These are phyloP conservation scores for Xanthoconium separans DNA, from an alignment of 1,284 basidiomycete species.

Conservation along the genomic window DNA sequence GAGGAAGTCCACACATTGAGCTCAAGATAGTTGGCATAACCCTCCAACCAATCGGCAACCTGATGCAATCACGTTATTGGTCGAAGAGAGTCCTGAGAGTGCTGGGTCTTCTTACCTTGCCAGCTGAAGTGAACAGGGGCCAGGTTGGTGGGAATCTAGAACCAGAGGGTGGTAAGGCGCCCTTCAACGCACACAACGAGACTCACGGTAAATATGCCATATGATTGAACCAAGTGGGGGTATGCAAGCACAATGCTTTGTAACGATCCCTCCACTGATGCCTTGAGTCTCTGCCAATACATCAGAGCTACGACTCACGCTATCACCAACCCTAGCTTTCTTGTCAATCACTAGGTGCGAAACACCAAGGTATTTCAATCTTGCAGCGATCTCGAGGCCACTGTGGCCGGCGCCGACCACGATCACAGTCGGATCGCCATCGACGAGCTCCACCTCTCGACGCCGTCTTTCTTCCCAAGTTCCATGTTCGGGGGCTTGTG, in stretches of 20 bases:
- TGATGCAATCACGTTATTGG: constrained; percentile 10
- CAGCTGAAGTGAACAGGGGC: constrained; percentile 39
- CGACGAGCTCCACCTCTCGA: constrained; percentile 22
- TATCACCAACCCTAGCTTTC: constrained; percentile 36
- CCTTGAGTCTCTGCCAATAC: neutral
- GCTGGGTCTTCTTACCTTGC: constrained; percentile 26
- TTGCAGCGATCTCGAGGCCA: constrained; percentile 38
- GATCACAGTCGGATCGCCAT: constrained; percentile 31
- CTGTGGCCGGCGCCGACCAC: constrained; percentile 38
- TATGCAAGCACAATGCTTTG: constrained; percentile 31
- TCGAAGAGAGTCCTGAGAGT: neutral
- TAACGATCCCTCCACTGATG: constrained; percentile 34
- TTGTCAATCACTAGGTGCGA: constrained; percentile 38
- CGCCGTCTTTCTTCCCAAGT: constrained; percentile 29
- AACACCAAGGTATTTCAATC: constrained; percentile 38
- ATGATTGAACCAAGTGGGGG: constrained; percentile 27
- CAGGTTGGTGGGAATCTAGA: constrained; percentile 38
- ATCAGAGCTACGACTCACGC: constrained; percentile 10
- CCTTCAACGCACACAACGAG: neutral
- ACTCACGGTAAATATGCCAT: constrained; percentile 29
- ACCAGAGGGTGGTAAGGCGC: neutral
- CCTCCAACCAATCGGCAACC: constrained; percentile 64
- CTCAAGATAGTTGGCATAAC: constrained; percentile 54
- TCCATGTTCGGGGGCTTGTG: constrained; percentile 21
- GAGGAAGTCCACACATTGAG: constrained; percentile 57